Evolutionary conservation across 2,329 filamentous ascomycete genomes (phyloP), one percentile per base, ranked within the genome.

Genomic region (Clarireedia hainanense): DNA sequence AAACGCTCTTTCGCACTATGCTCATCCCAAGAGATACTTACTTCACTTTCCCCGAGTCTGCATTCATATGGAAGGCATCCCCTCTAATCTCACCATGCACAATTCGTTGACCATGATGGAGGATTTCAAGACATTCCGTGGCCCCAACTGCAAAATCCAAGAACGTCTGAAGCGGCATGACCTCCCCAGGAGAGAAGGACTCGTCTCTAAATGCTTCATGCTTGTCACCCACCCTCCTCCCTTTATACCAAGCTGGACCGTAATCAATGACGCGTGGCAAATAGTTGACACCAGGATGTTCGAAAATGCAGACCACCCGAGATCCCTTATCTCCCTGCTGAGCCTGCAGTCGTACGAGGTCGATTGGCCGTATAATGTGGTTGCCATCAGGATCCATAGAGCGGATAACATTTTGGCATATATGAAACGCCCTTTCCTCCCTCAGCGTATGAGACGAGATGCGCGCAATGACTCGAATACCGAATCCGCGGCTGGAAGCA

Each of bases 121-220:
- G 74, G 47, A 95, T 84, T 70, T 96, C 91, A 48, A 95, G 73
- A 67, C 89, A 95, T 69, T 95, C 83, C 5, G 88, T 83, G 1
- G 91, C 88, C 24, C 91, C 91, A 57, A 96, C 89, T 30, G 91
- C 92, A 68, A 96, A 96, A 65, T 95, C 87, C 27, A 97, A 78
- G 65, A 96, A 96, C 15, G 82, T 77, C 47, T 86, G 78, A 5
- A 96, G 74, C 47, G 85, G 83, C 45, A 94, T 83, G 39, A 82
- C 80, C 17, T 80, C 76, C 17, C 76, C 75, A 1, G 83, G 75
- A 2, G 70, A 71, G 39, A 75, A 74, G 3, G 55, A 57, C 10
- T 66, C 62, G 10, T 66, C 59, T 37, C 55, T 50, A 30, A 62
- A 59, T 9, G 62, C 64, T 40, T 72, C 70, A 23, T 65, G 63